Conservation (phyloP, 495 filamentous ascomycete species). For the Antarctomyces pellizariae region DNA sequence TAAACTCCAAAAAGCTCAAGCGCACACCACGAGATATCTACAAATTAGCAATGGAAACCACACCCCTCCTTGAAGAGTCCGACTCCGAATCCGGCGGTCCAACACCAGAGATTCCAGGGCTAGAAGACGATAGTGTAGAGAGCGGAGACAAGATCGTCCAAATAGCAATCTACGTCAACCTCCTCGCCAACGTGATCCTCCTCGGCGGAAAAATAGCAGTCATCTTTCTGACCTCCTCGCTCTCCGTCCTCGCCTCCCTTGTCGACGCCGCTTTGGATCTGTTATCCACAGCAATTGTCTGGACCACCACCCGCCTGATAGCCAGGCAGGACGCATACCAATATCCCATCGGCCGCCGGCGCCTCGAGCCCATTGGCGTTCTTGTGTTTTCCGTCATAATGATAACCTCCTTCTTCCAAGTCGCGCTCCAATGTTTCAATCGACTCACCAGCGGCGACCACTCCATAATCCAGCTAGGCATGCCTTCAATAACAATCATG, state of each 20-base stretch:
- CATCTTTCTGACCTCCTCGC: conserved; percentile 51
- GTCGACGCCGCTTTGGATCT: conserved; percentile 82
- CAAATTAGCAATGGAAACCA: conserved; percentile 43
- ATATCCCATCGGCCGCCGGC: conserved; percentile 62
- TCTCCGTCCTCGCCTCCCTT: conserved; percentile 71
- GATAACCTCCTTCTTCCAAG: conserved; percentile 74
- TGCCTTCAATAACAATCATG: conserved; percentile 67
- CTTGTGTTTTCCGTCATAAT: conserved; percentile 66
- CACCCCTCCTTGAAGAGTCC: conserved; percentile 26
- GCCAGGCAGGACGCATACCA: conserved; percentile 48
- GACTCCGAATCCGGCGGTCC: conserved; percentile 11
- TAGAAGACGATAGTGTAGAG: conserved; percentile 34
- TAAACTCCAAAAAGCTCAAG: conserved; percentile 31
- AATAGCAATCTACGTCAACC: conserved; percentile 66
- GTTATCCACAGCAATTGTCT: conserved; percentile 65
- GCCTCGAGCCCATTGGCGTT: conserved; percentile 58
- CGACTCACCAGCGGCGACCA: conserved; percentile 41
- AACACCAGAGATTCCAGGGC: conserved; percentile 25
- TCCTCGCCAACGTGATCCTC: conserved; percentile 59
- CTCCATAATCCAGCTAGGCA: conserved; percentile 41
- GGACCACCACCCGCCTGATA: conserved; percentile 59
- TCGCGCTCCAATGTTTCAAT: conserved; percentile 46
- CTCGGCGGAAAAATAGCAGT: conserved; percentile 63
- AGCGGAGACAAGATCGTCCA: conserved; percentile 43
- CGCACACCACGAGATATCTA: conserved; percentile 66